phyloP scores from a whole-genome alignment of 2,329 filamentous ascomycete species.

The Alternaria tenuissima region DNA sequence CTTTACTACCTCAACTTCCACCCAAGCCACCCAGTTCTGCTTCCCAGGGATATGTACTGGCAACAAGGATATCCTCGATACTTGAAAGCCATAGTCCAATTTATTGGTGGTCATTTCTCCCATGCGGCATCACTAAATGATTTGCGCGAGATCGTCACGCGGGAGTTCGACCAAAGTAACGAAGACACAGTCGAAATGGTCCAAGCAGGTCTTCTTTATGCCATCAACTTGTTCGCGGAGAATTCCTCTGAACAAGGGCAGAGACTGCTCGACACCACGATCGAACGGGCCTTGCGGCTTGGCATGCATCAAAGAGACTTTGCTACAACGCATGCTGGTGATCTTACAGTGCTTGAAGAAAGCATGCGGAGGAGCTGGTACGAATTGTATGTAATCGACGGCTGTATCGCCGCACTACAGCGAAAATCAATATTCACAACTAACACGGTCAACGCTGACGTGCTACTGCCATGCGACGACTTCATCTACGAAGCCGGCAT shows the following conservation, averaged over 20 bases:
- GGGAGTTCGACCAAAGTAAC: conserved; percentile 16
- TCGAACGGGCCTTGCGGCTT: conserved; percentile 75
- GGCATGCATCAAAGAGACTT: conserved; percentile 75
- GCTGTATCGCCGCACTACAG: conserved; percentile 80
- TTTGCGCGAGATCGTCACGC: conserved; percentile 39
- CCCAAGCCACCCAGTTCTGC: conserved; percentile 60
- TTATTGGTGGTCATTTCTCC: conserved; percentile 62
- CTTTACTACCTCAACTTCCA: conserved; percentile 64
- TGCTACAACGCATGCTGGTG: conserved; percentile 67
- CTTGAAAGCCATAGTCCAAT: conserved; percentile 60
- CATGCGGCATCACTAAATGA: conserved; percentile 49
- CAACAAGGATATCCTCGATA: conserved; percentile 45
- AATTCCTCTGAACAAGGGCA: conserved; percentile 72
- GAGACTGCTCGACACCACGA: conserved; percentile 69
- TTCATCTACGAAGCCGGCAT: conserved; percentile 58
- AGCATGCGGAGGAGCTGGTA: conserved; percentile 89
- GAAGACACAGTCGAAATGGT: conserved; percentile 62
- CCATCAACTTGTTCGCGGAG: conserved; percentile 76
- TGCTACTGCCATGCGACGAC: conserved; percentile 81
- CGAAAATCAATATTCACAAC: conserved; percentile 71
- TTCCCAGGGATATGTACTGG: conserved; percentile 55
- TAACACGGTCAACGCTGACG: conserved; percentile 70
- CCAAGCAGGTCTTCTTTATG: conserved; percentile 76
- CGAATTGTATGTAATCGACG: conserved; percentile 78
- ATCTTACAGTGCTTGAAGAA: conserved; percentile 74